Conservation (phyloP, 1,139 yeast species). For the Pichia sp. region DNA sequence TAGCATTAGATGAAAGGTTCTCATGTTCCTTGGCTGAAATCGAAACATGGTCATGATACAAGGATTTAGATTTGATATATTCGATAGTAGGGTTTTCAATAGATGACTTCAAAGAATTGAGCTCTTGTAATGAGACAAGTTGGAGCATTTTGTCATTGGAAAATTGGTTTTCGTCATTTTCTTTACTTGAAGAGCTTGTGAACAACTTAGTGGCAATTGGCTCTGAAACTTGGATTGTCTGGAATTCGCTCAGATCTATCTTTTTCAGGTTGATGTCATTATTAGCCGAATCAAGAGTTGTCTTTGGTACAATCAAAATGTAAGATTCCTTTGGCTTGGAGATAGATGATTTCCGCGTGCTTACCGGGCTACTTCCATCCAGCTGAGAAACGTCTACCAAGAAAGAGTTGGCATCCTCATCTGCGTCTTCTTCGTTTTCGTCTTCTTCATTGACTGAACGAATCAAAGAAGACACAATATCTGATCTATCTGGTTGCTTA, state of each 20-base stretch:
- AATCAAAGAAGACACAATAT: slow-evolving; percentile 14
- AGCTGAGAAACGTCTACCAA: slow-evolving; percentile 6
- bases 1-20: background rate
- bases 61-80: slow-evolving; percentile 29
- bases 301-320: slow-evolving; percentile 14
- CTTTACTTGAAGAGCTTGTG: slow-evolving; percentile 31
- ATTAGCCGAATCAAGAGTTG: slow-evolving; percentile 2
- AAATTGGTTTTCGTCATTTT: slow-evolving; percentile 43
- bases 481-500: background rate
- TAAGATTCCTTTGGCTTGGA: slow-evolving; percentile 12
- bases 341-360: slow-evolving; percentile 10
- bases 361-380: slow-evolving; percentile 14
- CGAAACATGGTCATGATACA: slow-evolving; percentile 25
- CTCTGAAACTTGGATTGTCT: slow-evolving; percentile 8
- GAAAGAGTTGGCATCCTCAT: slow-evolving; percentile 26
- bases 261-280: slow-evolving; percentile 1
- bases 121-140: slow-evolving; percentile 30
- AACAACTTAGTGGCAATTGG: slow-evolving; percentile 1
- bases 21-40: slow-evolving; percentile 29
- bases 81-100: slow-evolving; percentile 12
- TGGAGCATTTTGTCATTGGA: slow-evolving; percentile 49
- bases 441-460: slow-evolving; percentile 34
- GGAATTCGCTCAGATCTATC: slow-evolving; percentile 8
- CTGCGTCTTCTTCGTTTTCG: slow-evolving; percentile 36
- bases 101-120: background rate